Evolutionary conservation across 2,329 filamentous ascomycete species (phyloP), one percentile per base, ranked within the genome.

Genomic region (Catunica adiposa): DNA sequence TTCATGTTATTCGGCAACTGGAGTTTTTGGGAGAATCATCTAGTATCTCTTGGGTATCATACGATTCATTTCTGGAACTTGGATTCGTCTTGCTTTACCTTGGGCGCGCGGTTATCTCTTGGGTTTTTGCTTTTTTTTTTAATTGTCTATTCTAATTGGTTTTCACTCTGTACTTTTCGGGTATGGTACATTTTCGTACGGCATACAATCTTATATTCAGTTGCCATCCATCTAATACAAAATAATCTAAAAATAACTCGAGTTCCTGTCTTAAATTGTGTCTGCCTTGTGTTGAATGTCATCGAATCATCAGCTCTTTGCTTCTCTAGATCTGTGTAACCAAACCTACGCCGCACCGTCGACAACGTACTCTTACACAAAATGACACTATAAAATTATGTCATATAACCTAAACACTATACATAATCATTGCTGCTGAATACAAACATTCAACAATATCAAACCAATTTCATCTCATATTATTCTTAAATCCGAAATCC

Each of bases 1-100:
- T 53, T 51, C 51, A 48, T 34, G 55, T 56, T 56, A 23, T 58
- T 57, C 53, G 56, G 47, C 38, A 55, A 54, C 48, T 55, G 53
- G 56, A 54, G 56, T 55, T 58, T 53, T 55, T 51, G 2, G 40
- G 40, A 44, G 40, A 3, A 44, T 44, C 40, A 20, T 44, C 40
- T 34, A 34, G 29, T 34, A 34, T 44, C 40, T 7, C n/a, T 17
- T n/a, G 40, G 40, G 15, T 17, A 17, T 44, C 15, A 44, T n/a
- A 17, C 40, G 40, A 7, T 44, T n/a, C 40, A 44, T 17, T 44
- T 44, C 40, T 44, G 40, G 40, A 44, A 44, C 20, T 22, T 44
- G 40, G 40, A 44, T 44, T 22, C 14, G 40, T 44, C 29, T 37
- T 53, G 20, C 22, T 54, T 54, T 25, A 22, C 31, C n/a, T 6